Base-by-base conservation (phyloP, 805 yeast genomes). In the Wickerhamia fluorescens region DNA sequence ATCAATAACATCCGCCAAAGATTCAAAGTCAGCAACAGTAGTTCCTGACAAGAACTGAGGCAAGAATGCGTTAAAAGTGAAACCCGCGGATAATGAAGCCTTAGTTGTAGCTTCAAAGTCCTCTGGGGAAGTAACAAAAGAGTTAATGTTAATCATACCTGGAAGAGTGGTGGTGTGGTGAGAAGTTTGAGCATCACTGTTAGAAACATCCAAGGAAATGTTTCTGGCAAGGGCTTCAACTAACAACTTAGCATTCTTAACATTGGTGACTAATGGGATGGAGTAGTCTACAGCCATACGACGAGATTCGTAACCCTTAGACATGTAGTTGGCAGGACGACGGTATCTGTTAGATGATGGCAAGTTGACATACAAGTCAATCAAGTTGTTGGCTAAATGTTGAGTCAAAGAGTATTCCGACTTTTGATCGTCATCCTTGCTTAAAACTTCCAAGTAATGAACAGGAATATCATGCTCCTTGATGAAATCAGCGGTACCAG, bases 201-300 rank as follows among this genome's bases (percentile, higher is more conserved):
- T 74, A 27, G 81, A 53, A 30, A 83, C 85, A 14, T 79, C 82
- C 42, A 87, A 64, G n/a, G 66, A 37, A 40, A 68, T 62, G 49
- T 76, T 65, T 66, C 92, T 71, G 22, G 89, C 71, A 41, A 87
- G 58, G n/a, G 99, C 97, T 66, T 92, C 97, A 42, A 92, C 78
- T 60, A 92, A 70, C 43, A 92, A 68, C 64, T 92, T 92, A 38
- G 99, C 99, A 69, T 88, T 80, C 65, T 92, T 92, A 44, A 92
- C 97, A 53, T 92, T 92, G 41, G 99, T 92, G 28, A 92, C 95
- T 56, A 92, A 71, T 29, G 99, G 99, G 53, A 92, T 87, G 29
- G 96, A 88, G 58, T 84, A 94, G 63, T 92, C 99, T 42, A 92
- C 96, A 44, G 99, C 98, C 97, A 92, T 84, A 71, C 99, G 92